A percentile compares a stretch with the other conserved stretches of the same genome.
Conservation (phyloP, 1,284 basidiomycete species). For the Ustilago nuda region DNA sequence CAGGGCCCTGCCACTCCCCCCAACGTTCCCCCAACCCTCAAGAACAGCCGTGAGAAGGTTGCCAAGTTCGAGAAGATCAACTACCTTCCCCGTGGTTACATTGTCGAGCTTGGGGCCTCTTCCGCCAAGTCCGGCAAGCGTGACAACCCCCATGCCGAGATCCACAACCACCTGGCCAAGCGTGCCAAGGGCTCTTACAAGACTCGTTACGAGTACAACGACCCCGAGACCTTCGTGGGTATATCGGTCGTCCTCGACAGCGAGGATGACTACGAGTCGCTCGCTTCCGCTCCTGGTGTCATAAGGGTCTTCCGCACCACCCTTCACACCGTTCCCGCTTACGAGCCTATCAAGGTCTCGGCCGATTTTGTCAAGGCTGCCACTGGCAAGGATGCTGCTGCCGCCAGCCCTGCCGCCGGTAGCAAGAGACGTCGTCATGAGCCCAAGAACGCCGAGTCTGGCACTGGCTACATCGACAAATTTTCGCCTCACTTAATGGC, state of each 20-base stretch:
- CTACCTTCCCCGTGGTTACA: constrained; percentile 44
- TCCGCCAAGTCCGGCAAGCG: constrained; percentile 26
- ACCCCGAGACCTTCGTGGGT: constrained; percentile 52
- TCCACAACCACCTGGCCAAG: constrained; percentile 49
- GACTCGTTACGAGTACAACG: constrained; percentile 51
- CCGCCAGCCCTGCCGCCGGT: neutral
- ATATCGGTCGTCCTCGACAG: constrained; percentile 50
- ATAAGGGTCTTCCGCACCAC: constrained; percentile 44
- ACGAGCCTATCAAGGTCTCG: constrained; percentile 39
- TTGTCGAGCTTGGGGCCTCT: constrained; percentile 46
- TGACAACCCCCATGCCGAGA: constrained; percentile 40
- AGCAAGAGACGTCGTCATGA: constrained; percentile 41
- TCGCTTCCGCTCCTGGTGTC: constrained; percentile 47
- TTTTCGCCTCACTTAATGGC: constrained; percentile 60
- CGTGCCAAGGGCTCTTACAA: constrained; percentile 42
- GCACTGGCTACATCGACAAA: constrained; percentile 43
- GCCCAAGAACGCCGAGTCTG: constrained; percentile 34
- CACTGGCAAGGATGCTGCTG: constrained; percentile 31
- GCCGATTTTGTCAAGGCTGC: constrained; percentile 47
- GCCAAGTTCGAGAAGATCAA: constrained; percentile 36
- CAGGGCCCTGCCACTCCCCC: constrained; percentile 20
- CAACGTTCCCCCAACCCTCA: constrained; percentile 29
- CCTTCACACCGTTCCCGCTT: constrained; percentile 48
- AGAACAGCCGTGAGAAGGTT: constrained; percentile 31
- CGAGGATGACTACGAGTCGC: constrained; percentile 47